These are phyloP conservation scores for Fusarium continuum DNA, from an alignment of 2,329 filamentous ascomycete genomes.

Conservation along the genomic window DNA sequence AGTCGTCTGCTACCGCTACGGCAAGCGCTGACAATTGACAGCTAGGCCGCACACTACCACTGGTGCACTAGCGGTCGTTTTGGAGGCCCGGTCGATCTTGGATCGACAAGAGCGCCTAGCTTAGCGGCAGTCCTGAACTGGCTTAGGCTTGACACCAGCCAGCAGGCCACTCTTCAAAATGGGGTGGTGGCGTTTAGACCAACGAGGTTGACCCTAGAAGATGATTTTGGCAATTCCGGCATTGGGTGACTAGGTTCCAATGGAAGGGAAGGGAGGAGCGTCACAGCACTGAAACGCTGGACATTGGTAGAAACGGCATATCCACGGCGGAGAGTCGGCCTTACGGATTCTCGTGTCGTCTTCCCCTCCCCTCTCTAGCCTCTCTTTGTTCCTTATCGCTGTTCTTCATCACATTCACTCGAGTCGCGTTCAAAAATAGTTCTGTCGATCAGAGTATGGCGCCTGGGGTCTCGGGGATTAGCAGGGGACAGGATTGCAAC, in stretches of 20 bases:
- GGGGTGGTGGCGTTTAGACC: conserved; percentile 13
- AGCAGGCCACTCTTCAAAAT: conserved; percentile 8
- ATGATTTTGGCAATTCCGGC: conserved; percentile 27
- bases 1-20: conserved; percentile 32
- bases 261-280: conserved; percentile 21
- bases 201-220: conserved; percentile 24
- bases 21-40: conserved; percentile 41
- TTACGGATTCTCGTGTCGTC: neutral
- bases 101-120: conserved; percentile 37
- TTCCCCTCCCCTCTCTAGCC: no score
- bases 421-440: neutral
- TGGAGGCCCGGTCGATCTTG: conserved; percentile 38
- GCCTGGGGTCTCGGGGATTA: neutral
- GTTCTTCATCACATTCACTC: neutral
- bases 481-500: neutral
- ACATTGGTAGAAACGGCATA: conserved; percentile 20
- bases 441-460: conserved; percentile 6
- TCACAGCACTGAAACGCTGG: conserved; percentile 39
- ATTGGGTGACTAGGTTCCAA: conserved; percentile 17
- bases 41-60: conserved; percentile 37
- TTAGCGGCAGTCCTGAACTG: conserved; percentile 29
- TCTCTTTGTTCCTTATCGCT: neutral
- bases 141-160: conserved; percentile 9
- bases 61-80: conserved; percentile 15
- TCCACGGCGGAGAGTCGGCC: conserved; percentile 24